Evolutionary conservation across 352 stramenopile genomes (phyloP).

Genomic region (Phytophthora ohioensis): DNA sequence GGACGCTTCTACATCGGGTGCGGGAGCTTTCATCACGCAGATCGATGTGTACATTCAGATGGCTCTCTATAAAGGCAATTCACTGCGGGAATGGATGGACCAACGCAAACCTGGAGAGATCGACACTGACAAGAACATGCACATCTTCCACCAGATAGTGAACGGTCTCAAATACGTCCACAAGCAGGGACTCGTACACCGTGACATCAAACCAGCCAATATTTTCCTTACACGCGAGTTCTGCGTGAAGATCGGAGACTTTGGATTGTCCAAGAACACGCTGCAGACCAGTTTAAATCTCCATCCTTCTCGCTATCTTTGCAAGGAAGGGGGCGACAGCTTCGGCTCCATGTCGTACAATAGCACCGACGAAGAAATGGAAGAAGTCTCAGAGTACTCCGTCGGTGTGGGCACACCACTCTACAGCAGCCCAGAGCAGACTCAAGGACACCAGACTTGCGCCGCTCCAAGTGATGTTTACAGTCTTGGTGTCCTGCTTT

Average conservation of each 20-base stretch:
- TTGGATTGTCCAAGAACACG: constrained; percentile 81
- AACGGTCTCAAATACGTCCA: constrained; percentile 84
- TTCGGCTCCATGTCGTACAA: constrained; percentile 32
- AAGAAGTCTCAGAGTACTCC: constrained; percentile 61
- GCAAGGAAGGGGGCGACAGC: constrained; percentile 43
- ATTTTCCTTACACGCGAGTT: constrained; percentile 81
- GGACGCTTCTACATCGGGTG: constrained; percentile 17
- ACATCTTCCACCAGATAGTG: constrained; percentile 79
- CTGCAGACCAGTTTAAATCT: constrained; percentile 67
- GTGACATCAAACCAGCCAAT: constrained; percentile 86
- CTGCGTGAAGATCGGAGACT: constrained; percentile 87
- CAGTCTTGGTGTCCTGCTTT: constrained; percentile 78
- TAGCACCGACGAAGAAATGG: constrained; percentile 36
- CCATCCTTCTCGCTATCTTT: constrained; percentile 60
- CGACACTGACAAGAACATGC: constrained; percentile 62
- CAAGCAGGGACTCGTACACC: constrained; percentile 73
- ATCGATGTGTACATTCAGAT: constrained; percentile 94
- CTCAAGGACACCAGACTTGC: constrained; percentile 44
- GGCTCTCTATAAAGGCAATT: constrained; percentile 94
- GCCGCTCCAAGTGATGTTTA: constrained; percentile 73
- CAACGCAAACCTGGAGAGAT: constrained; percentile 49
- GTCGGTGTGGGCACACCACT: constrained; percentile 73
- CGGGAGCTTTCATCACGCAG: constrained; percentile 61
- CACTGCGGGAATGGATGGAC: constrained; percentile 82
- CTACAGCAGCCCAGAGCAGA: constrained; percentile 84